phyloP scores from a whole-genome alignment of 257 asterid species.

The Anisodus tanguticus region DNA sequence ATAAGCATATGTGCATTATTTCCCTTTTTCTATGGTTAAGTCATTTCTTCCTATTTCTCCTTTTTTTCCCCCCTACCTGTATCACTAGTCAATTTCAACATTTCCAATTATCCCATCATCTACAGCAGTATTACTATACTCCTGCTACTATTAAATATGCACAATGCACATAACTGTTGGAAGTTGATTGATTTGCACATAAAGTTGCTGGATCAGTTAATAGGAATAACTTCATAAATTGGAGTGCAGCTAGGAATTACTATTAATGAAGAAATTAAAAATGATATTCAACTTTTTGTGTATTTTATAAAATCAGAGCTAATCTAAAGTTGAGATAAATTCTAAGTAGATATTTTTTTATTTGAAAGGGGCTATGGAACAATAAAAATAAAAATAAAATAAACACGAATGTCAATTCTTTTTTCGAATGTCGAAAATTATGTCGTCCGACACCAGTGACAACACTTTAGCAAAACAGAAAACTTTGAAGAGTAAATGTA shows the following conservation, averaged over 20 bases:
- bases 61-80: background rate
- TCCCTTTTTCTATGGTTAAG: too few species aligned
- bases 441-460: too few species aligned
- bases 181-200: background rate
- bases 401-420: too few species aligned
- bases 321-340: background rate
- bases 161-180: background rate
- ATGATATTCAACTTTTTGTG: background rate
- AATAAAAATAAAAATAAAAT: too few species aligned
- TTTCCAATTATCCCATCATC: background rate
- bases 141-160: background rate
- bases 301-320: background rate
- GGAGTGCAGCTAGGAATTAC: background rate
- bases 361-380: too few species aligned
- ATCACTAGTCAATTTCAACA: background rate
- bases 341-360: background rate
- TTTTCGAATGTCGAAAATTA: too few species aligned
- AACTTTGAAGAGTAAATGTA: too few species aligned
- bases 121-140: background rate
- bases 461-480: too few species aligned
- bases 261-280: background rate
- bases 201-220: background rate
- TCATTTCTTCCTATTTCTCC: background rate
- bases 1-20: too few species aligned
- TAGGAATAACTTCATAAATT: conserved; percentile 19